Base-by-base conservation (phyloP, 306 rosid species). In the Cucumis cinereus region DNA sequence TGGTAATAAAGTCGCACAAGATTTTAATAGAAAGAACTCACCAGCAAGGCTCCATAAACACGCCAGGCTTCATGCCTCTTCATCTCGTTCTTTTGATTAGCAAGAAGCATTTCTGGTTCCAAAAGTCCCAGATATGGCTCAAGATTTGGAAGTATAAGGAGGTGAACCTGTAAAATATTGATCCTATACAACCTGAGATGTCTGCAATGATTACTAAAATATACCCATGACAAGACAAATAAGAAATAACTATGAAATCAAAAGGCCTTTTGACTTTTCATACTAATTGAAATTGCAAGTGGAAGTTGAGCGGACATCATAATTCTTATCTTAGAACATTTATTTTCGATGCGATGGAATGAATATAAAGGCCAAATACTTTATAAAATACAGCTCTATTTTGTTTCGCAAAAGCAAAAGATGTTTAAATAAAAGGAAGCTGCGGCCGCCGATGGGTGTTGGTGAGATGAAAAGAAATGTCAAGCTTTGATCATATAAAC, bases 21-120 rank as follows among this genome's bases (percentile, higher is more conserved):
- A 69, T 69, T 57, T 36, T 43, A 23, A 81, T 75, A 78, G 43
- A 47, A 76, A 63, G 55, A 76, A 81, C 88, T 88, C 76, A 94
- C 98, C 91, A 86, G 81, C 90, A 91, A 86, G 80, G 98, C 95
- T 49, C 98, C 97, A 73, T 89, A 90, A 70, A 91, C 96, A 77
- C 81, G 90, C 94, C 96, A 90, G 54, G 95, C 96, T 83, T 91
- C 92, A 73, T 80, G 88, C 88, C 95, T 89, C 83, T 91, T 94
- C 78, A 89, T 82, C 84, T 83, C 95, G 73, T 91, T 89, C 78
- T 84, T 90, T 81, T 89, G 97, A 47, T 9, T 14, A 24, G 75
- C 38, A 23, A 70, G 40, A 70, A 70, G 57, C 77, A 85, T 89
- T 78, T 91, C 97, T 74, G 50, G 88, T 63, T 83, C 91, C 77